A percentile compares a stretch with the other conserved stretches of the same genome.
phyloP scores from a whole-genome alignment of 116 monocot genomes.

The Dioscorea cayenensis region DNA sequence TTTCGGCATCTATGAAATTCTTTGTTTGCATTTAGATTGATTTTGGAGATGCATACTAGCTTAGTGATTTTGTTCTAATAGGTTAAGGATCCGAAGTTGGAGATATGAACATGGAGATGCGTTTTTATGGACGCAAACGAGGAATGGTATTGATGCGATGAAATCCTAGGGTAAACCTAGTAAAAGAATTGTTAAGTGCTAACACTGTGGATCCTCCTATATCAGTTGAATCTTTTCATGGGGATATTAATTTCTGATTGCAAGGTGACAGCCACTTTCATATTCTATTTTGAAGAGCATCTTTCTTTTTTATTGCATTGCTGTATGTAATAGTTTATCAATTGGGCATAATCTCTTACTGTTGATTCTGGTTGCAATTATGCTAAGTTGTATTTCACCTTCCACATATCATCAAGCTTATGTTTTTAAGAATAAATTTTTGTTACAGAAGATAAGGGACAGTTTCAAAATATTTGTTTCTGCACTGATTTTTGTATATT shows the following conservation, averaged over 20 bases:
- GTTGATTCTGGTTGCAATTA: no score
- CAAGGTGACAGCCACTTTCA: neutral
- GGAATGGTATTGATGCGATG: conserved; percentile 79
- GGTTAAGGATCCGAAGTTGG: conserved; percentile 95
- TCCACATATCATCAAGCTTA: no score
- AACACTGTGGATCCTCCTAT: conserved; percentile 72
- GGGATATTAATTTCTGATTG: conserved; percentile 92
- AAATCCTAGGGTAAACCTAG: conserved; percentile 71
- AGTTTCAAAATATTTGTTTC: no score
- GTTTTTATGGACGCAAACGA: conserved; percentile 67
- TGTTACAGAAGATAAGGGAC: no score
- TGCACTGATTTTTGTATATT: no score
- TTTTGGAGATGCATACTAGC: neutral
- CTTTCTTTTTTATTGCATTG: neutral
- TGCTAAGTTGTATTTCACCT: no score
- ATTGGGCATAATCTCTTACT: neutral
- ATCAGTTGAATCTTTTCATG: conserved; percentile 88
- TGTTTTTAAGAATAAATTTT: no score
- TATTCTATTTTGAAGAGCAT: no score
- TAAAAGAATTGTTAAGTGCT: conserved; percentile 98
- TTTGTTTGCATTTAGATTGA: neutral
- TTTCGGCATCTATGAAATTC: conserved; percentile 39
- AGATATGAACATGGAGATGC: conserved; percentile 77
- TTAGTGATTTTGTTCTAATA: conserved; percentile 12
- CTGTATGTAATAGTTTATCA: neutral